These are phyloP conservation scores for Tetraselmis striata DNA, from an alignment of 139 green algal genomes.

Conservation along the genomic window DNA sequence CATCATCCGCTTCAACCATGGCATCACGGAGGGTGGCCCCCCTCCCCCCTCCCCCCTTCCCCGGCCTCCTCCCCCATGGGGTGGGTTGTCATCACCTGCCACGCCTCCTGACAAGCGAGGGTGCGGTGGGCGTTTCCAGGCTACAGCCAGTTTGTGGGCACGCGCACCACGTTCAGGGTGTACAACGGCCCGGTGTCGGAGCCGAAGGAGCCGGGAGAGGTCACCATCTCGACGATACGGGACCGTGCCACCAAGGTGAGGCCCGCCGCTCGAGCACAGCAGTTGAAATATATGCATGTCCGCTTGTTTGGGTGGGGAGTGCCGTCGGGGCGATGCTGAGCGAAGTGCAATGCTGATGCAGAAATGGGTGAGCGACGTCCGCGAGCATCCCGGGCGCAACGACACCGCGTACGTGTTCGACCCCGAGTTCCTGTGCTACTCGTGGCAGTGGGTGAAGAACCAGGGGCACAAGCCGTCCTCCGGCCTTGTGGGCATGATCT, in stretches of 20 bases:
- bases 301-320: no score
- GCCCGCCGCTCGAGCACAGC: neutral
- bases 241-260: neutral
- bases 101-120: no score
- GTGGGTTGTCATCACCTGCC: no score
- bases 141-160: neutral
- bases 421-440: constrained; percentile 7
- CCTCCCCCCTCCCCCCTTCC: neutral
- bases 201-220: constrained; percentile 4
- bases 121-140: neutral
- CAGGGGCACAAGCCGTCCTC: constrained; percentile 13
- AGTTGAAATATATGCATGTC: neutral
- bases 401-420: constrained; percentile 8
- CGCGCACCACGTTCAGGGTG: constrained; percentile 9
- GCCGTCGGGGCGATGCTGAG: no score
- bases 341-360: no score
- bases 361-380: neutral
- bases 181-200: constrained; percentile 11
- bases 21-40: constrained; percentile 4
- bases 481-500: constrained; percentile 9
- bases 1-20: constrained; percentile 15
- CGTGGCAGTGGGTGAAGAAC: constrained; percentile 8
- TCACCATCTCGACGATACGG: constrained; percentile 4
- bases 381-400: neutral
- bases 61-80: no score